Evolutionary conservation across 1,284 basidiomycete species (phyloP), one percentile per base, ranked within the genome.

Genomic region (Pascua guehoae): DNA sequence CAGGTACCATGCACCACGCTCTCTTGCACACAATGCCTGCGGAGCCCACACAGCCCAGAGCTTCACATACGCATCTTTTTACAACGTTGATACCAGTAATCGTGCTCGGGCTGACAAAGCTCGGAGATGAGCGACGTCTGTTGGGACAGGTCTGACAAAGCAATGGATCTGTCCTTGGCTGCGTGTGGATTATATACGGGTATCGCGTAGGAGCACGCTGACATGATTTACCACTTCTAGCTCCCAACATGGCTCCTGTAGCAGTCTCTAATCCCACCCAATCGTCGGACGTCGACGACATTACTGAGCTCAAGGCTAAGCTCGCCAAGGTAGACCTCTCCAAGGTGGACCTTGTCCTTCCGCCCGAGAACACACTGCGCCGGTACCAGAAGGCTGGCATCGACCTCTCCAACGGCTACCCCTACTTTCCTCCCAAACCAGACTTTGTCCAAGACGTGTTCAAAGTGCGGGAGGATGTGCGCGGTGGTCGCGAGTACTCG

Each of bases 341-440:
- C 47, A 59, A 66, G 39, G 59, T 53, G 18, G 56, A 60, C 12
- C 44, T 66, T 12, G 46, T 46, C 7, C 57, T 70, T 12, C 71
- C 71, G 8, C 71, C 71, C 10, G 68, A 67, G 47, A 67, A 66
- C 56, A 65, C 71, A 7, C 62, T 68, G 1, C 45, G 56, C 14
- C 68, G 69, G 48, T 69, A 70, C 56, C 60, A 58, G 41, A 71
- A 71, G 53, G 71, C 71, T 4, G 71, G 70, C 12, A 71, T 73
- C 51, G 69, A 73, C 54, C 57, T 71, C 15, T 61, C 63, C 4
- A 42, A 62, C 10, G 70, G 69, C 2, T 72, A 72, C 61, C 70
- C 69, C 0, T 69, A 67, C 57, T 71, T 63, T 58, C 71, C 71
- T 1, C 61, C 61, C 36, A 70, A 69, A 56, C 71, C 71, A n/a